phyloP scores from a whole-genome alignment of 176 grass and related monocot genomes.

The sorghum (Sorghum bicolor) region Sorghum_bicolor_NCBIv3 NC_012871.2:65679501-65680000 shows the following conservation, averaged over 20 bases:
- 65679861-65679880: background rate
- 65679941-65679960: background rate
- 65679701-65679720: background rate
- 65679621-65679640: too few species aligned
- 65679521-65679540: background rate
- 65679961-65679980: background rate
- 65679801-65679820: background rate
- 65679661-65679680: constrained; percentile 26
- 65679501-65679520: background rate
- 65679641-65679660: background rate
- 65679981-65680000: constrained; percentile 6
- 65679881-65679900: background rate
- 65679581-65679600: background rate
- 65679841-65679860: constrained; percentile 17
- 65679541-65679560: background rate
- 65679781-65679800: too few species aligned
- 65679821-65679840: background rate
- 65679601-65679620: background rate
- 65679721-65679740: background rate
- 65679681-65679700: background rate
- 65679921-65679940: background rate
- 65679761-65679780: too few species aligned
- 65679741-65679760: too few species aligned
- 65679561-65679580: background rate
- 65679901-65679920: background rate